Base-by-base conservation (phyloP, 768 basidiomycete species). In the Rhizopogon vinicolor region DNA sequence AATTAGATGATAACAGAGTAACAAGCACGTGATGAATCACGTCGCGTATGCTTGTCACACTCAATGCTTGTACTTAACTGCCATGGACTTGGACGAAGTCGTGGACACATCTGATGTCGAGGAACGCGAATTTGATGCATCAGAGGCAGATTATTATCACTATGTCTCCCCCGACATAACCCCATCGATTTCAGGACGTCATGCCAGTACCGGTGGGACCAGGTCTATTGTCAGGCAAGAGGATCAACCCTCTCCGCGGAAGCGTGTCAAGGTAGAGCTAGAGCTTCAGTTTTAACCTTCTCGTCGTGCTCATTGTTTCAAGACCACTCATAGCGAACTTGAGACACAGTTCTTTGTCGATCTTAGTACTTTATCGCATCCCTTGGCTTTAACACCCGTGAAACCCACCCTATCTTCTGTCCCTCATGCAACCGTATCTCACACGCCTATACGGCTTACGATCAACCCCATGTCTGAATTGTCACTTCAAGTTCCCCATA, bases 91-190 rank as follows among this genome's bases (percentile, higher is more conserved):
- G 41, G 73, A 73, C 6, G 82, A 82, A 43, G 63, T 80, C 46
- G 78, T 87, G 13, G 83, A 83, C 62, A 85, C 85, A 16, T 86
- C 85, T 4, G 85, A 87, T 59, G 67, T 72, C 45, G 85, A 86
- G 60, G 85, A 87, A 59, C 74, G 75, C 41, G 80, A 80, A 61
- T 57, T 79, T n/a, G 43, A 55, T 13, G 51, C 58, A 58, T 54
- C 62, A 6, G 56, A 67, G 19, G 44, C 29, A n/a, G 49, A 58
- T 42, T 53, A 33, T 10, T 45, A 51, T 50, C 2, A 14, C 4
- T 16, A 25, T 42, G 43, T 40, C n/a, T 44, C 55, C 28, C 53
- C 52, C 14, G 10, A 35, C 25, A 43, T 52, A 19, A 40, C 5
- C 45, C 12, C 25, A 37, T 44, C 8, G n/a, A 25, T 48, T 54